Evolutionary conservation across 768 basidiomycete species (phyloP).

Genomic region (Mycena amicta): DNA sequence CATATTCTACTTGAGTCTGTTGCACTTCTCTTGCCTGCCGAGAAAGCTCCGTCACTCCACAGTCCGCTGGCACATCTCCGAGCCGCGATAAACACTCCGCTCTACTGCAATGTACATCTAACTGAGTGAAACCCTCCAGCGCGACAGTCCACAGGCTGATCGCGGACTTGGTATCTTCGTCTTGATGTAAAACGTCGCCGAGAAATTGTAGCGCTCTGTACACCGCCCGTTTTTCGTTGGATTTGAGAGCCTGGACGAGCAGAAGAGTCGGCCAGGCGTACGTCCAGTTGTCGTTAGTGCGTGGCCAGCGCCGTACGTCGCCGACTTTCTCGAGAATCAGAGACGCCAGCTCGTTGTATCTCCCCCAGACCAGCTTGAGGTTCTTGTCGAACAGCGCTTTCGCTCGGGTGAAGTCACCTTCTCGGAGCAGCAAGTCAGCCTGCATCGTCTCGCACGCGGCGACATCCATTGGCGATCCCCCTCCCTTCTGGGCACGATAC

Average conservation of each 20-base stretch:
- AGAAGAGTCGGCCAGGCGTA: not conserved
- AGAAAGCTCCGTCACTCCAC: not conserved
- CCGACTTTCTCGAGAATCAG: not conserved
- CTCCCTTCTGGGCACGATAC: too few relatives aligned
- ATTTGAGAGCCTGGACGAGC: not conserved
- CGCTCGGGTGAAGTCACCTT: not conserved
- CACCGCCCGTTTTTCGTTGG: not conserved
- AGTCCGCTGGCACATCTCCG: not conserved
- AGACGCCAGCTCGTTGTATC: not conserved
- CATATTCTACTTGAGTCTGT: too few relatives aligned
- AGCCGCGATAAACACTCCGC: not conserved
- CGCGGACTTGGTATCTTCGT: not conserved
- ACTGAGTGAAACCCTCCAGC: not conserved
- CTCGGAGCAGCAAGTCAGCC: not conserved
- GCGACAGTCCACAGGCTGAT: not conserved
- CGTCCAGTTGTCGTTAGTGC: not conserved
- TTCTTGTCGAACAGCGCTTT: not conserved
- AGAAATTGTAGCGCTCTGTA: slow-evolving; percentile 5
- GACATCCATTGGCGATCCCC: not conserved
- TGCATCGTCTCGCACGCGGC: not conserved
- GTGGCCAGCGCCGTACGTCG: not conserved
- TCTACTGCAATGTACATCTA: too few relatives aligned
- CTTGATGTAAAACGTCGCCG: not conserved
- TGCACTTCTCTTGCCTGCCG: too few relatives aligned
- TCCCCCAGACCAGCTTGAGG: not conserved